Evolutionary conservation across 768 basidiomycete species (phyloP), one percentile per base, ranked within the genome.

Genomic region (Tephrocybe rancida): DNA sequence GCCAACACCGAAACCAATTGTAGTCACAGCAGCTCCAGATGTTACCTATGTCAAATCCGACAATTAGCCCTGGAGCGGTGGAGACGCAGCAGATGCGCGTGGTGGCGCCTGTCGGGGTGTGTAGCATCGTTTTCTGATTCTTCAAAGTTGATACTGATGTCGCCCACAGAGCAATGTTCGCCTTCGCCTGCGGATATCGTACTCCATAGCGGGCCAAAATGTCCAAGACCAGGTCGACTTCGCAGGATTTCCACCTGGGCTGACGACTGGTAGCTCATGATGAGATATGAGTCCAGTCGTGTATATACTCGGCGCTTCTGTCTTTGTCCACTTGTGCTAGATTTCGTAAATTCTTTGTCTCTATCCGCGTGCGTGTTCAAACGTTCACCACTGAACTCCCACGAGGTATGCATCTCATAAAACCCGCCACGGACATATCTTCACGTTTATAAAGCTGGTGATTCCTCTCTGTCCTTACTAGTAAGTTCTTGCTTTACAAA

Each of bases 71-170:
- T 0, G 92, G 94, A 1, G 73, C 84, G 8, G 81, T 84, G 14
- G 96, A 98, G 69, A 96, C 95, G 9, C 97, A 98, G 67, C 93
- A 96, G 67, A 89, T 99, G 90, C 83, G 94, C 9, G 85, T 99
- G 34, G 78, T 91, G 25, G 92, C 94, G 10, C 94, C 93, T 3
- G 79, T 80, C 7, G 95, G 95, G 30, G 95, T 95, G 64, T 70
- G 92, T 82, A 14, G 21, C 34, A 48, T 45, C 34, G 48, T 24
- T 29, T 13, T 9, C 4, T 47, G 26, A 10, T 16, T n/a, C 24
- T n/a, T 16, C 22, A 35, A 16, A 14, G 18, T 37, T 16, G 13
- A 11, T 19, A 60, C 13, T 48, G 37, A 58, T 49, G 30, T 47
- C 61, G 38, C 48, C 45, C 52, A 22, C 66, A 97, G 93, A 87